A percentile compares a stretch with the other conserved stretches of the same genome.
Conservation (phyloP, 2,329 filamentous ascomycete species). For the Verruconis gallopava region DNA sequence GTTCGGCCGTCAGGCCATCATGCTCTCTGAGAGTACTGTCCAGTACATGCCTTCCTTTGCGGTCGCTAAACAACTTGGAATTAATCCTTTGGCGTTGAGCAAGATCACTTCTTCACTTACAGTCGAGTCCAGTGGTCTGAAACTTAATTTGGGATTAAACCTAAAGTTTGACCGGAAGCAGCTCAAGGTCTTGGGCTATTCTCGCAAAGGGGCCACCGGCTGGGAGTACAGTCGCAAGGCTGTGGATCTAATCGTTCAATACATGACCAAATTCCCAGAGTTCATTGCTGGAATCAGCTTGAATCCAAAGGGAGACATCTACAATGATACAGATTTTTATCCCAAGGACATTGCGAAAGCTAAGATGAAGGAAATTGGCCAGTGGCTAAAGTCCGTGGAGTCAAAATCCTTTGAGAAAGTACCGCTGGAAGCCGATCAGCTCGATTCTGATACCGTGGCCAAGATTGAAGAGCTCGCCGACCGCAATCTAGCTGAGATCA, state of each 20-base stretch:
- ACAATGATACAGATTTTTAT: slow-evolving; percentile 78
- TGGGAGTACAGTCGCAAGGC: slow-evolving; percentile 94
- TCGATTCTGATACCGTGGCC: slow-evolving; percentile 82
- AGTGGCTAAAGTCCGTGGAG: slow-evolving; percentile 85
- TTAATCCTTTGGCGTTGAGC: slow-evolving; percentile 80
- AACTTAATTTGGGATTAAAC: slow-evolving; percentile 85
- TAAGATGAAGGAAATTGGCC: slow-evolving; percentile 84
- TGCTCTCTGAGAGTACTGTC: slow-evolving; percentile 53
- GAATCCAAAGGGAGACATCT: slow-evolving; percentile 75
- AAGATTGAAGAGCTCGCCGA: slow-evolving; percentile 68
- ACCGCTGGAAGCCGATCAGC: slow-evolving; percentile 90
- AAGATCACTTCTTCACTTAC: slow-evolving; percentile 94
- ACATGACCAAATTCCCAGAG: slow-evolving; percentile 89
- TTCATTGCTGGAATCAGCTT: slow-evolving; percentile 82
- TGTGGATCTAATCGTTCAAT: slow-evolving; percentile 65
- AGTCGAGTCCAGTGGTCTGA: slow-evolving; percentile 67
- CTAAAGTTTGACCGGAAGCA: slow-evolving; percentile 95
- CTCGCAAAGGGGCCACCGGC: slow-evolving; percentile 68
- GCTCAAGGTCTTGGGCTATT: slow-evolving; percentile 90
- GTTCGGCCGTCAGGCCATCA: slow-evolving; percentile 65
- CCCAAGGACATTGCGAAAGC: slow-evolving; percentile 55
- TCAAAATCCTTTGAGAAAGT: slow-evolving; percentile 88
- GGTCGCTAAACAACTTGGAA: slow-evolving; percentile 67
- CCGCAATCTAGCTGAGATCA: slow-evolving; percentile 37
- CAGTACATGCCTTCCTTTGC: slow-evolving; percentile 77